Evolutionary conservation across 208 protist genomes (phyloP), one percentile per base, ranked within the genome.

Genomic region (Trypanosoma scelopori): DNA sequence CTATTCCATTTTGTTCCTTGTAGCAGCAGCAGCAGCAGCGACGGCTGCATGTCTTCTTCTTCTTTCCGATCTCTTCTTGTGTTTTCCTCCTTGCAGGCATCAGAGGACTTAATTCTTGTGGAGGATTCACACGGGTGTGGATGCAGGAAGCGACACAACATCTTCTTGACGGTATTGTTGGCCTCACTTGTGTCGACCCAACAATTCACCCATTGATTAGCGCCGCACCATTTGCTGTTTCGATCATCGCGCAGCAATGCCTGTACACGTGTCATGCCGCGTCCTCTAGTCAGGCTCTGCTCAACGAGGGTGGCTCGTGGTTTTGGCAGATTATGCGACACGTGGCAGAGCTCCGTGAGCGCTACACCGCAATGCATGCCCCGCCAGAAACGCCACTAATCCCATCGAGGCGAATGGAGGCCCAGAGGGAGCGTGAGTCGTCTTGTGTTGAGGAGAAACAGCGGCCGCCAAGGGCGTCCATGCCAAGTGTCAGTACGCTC

Each of bases 201-300:
- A 74, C 79, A 1, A 48, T 93, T 30, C 51, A 85, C 25, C 6
- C 51, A 0, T 75, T 69, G 11, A 69, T 84, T 12, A 55, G 76
- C 18, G 81, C 82, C 7, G 78, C 79, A 12, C 84, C 87, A 0
- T 69, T 93, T 45, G 84, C 75, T 15, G 75, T 84, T 23, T 67
- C 73, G 18, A 69, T 69, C 20, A 77, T 93, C 49, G 74, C 76
- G 7, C 77, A 89, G 65, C 85, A 93, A 65, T 83, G 53, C 42
- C 76, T 79, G 46, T 93, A 89, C 64, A 27, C 76, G 4, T 57
- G 89, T 22, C 70, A 85, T 68, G 42, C 71, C 32, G 61, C 83
- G 41, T 85, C 84, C 0, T 53, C 78, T 11, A 55, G 63, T 20
- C 75, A 82, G 20, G 81, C 79, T 2, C 70, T 87, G n/a, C 58